Percentiles rank a stretch among this genome's conserved stretches.
These are phyloP conservation scores for Aspergillus clavatus DNA, from an alignment of 2,329 filamentous ascomycete species.

Conservation along the genomic window DNA sequence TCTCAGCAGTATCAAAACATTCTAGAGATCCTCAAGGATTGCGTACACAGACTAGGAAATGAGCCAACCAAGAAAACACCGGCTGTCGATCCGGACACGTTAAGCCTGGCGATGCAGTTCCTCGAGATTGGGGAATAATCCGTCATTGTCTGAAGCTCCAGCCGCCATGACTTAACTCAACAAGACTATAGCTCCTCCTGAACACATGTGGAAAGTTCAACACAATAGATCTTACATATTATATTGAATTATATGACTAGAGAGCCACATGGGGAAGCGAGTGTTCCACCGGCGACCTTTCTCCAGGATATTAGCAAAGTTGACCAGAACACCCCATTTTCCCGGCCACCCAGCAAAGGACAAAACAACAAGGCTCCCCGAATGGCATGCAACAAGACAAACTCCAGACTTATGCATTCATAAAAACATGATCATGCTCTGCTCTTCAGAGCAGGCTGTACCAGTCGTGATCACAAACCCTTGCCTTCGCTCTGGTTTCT, in stretches of 20 bases:
- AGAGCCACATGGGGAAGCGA: slow-evolving; percentile 7
- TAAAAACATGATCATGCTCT: slow-evolving; percentile 27
- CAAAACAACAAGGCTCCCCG: slow-evolving; percentile 21
- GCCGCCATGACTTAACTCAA: too few species aligned
- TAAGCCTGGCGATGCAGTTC: slow-evolving; percentile 32
- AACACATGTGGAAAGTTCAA: not conserved
- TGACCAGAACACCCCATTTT: slow-evolving; percentile 20
- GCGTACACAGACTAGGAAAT: slow-evolving; percentile 27
- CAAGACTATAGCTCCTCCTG: too few species aligned
- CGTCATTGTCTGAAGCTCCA: not conserved
- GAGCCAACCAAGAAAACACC: slow-evolving; percentile 6
- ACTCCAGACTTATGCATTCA: slow-evolving; percentile 35
- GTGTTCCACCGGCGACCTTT: slow-evolving; percentile 4
- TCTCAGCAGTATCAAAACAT: slow-evolving; percentile 37
- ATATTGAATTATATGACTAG: slow-evolving; percentile 13
- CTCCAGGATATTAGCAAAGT: slow-evolving; percentile 10
- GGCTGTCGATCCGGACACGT: slow-evolving; percentile 26
- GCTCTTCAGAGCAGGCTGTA: slow-evolving; percentile 12
- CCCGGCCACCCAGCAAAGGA: slow-evolving; percentile 12
- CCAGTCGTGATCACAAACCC: not conserved
- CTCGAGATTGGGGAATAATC: slow-evolving; percentile 24
- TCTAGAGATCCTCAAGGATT: slow-evolving; percentile 32
- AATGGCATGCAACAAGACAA: slow-evolving; percentile 30
- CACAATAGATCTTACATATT: slow-evolving; percentile 17
- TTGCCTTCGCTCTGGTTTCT: not conserved